These are phyloP conservation scores for Pelargonium fulgidum DNA, from an alignment of 441 rosid genomes.

Conservation along the genomic window DNA sequence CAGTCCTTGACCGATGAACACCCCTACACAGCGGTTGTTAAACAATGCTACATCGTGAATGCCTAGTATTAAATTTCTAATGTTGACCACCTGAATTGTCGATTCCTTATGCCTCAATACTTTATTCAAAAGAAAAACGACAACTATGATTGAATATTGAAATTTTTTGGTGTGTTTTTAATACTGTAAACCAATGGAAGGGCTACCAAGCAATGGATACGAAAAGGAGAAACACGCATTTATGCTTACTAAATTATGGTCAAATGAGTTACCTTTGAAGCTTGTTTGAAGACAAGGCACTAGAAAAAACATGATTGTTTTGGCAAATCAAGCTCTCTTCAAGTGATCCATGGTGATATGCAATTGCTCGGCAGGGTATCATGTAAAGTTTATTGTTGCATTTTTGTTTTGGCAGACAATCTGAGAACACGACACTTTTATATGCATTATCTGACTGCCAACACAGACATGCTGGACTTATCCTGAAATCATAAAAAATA, in stretches of 20 bases:
- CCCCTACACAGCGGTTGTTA: not conserved
- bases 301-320: constrained; percentile 28
- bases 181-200: not conserved
- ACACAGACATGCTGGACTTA: constrained; percentile 19
- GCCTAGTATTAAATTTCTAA: not conserved
- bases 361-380: constrained; percentile 24
- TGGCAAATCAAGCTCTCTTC: constrained; percentile 23
- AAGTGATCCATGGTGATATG: constrained; percentile 27
- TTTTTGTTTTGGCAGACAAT: constrained; percentile 28
- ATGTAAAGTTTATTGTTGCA: constrained; percentile 31
- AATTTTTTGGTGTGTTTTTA: not conserved
- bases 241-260: not conserved
- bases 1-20: not conserved
- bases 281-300: constrained; percentile 31
- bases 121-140: not conserved
- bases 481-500: constrained; percentile 34
- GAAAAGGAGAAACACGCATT: not conserved
- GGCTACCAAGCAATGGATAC: not conserved
- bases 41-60: not conserved
- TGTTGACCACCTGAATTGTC: not conserved
- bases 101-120: not conserved
- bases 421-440: constrained; percentile 21
- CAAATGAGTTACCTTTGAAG: constrained; percentile 23
- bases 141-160: not conserved
- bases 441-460: constrained; percentile 20